Percentiles rank a stretch among this genome's conserved stretches.
Evolutionary conservation across 2,329 filamentous ascomycete species (phyloP).

Genomic region (Apiospora malaysiana): DNA sequence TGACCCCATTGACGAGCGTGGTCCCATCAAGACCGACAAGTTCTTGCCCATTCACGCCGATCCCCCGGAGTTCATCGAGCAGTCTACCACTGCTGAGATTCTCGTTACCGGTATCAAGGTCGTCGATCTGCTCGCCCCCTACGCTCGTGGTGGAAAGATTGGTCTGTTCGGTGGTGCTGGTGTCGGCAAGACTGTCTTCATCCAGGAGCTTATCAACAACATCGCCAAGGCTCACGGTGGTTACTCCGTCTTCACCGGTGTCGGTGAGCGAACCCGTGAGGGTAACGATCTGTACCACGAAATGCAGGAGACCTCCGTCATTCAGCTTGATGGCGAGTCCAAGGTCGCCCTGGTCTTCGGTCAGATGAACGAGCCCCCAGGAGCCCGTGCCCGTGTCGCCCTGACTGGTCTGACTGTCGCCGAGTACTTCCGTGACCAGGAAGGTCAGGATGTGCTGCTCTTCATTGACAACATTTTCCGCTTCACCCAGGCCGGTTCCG

Average conservation of each 20-base stretch:
- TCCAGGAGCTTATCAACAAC: constrained; percentile 99
- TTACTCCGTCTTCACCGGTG: constrained; percentile 99
- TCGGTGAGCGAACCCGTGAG: constrained; percentile 99
- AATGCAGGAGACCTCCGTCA: constrained; percentile 99
- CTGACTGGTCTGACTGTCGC: constrained; percentile 85
- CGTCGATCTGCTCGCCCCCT: constrained; percentile 97
- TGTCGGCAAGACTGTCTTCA: constrained; percentile 99
- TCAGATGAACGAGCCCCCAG: constrained; percentile 99
- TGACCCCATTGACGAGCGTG: constrained; percentile 99
- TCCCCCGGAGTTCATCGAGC: constrained; percentile 88
- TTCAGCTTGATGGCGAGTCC: constrained; percentile 98
- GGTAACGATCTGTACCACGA: constrained; percentile 99
- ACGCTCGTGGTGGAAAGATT: constrained; percentile 99
- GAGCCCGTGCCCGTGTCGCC: constrained; percentile 99
- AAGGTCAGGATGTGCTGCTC: constrained; percentile 95
- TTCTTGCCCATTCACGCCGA: constrained; percentile 91
- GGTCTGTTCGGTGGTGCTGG: constrained; percentile 99
- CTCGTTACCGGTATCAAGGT: constrained; percentile 99
- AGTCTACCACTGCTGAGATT: constrained; percentile 95
- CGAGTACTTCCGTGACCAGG: constrained; percentile 79
- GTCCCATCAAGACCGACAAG: constrained; percentile 94
- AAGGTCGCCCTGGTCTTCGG: constrained; percentile 99
- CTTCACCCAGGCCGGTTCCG: constrained; percentile 99
- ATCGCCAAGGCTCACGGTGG: constrained; percentile 99
- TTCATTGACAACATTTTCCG: constrained; percentile 99